Evolutionary conservation across 768 basidiomycete genomes (phyloP).

Genomic region (Mycena latifolia): DNA sequence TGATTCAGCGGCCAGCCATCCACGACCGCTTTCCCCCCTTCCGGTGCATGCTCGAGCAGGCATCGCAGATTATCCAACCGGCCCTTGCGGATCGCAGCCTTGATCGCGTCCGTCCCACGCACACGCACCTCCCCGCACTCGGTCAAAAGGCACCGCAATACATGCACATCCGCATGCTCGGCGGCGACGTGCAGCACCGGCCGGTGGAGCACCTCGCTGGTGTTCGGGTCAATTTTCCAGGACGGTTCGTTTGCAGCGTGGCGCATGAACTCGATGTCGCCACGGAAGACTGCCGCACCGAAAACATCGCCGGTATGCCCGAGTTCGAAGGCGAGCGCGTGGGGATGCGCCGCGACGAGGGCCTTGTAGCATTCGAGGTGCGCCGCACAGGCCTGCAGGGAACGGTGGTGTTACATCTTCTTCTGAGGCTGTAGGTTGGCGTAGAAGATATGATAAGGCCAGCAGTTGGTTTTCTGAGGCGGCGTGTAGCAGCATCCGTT

Average conservation of each 20-base stretch:
- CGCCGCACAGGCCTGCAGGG: background rate
- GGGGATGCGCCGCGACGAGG: conserved; percentile 20
- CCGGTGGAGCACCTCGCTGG: background rate
- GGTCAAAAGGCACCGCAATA: conserved; percentile 17
- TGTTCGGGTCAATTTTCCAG: conserved; percentile 23
- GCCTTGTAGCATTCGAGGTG: conserved; percentile 16
- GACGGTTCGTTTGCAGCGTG: conserved; percentile 7
- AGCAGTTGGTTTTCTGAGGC: background rate
- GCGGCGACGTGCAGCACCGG: conserved; percentile 2
- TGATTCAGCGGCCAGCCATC: conserved; percentile 16
- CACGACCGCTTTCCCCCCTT: conserved; percentile 15
- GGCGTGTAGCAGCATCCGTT: background rate
- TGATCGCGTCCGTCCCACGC: conserved; percentile 15
- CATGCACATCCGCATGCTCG: background rate
- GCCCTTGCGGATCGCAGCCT: background rate
- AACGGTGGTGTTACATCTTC: background rate
- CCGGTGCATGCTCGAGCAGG: conserved; percentile 18
- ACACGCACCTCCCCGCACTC: conserved; percentile 17
- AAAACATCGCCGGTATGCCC: conserved; percentile 21
- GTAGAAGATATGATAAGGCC: conserved; percentile 5
- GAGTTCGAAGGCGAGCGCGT: conserved; percentile 20
- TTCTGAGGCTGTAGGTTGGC: background rate
- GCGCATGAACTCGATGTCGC: conserved; percentile 17
- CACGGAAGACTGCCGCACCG: background rate
- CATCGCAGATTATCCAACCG: conserved; percentile 10